Base-by-base conservation (phyloP, 192 early-diverging fungal species). In the Coemansia sp. region DNA sequence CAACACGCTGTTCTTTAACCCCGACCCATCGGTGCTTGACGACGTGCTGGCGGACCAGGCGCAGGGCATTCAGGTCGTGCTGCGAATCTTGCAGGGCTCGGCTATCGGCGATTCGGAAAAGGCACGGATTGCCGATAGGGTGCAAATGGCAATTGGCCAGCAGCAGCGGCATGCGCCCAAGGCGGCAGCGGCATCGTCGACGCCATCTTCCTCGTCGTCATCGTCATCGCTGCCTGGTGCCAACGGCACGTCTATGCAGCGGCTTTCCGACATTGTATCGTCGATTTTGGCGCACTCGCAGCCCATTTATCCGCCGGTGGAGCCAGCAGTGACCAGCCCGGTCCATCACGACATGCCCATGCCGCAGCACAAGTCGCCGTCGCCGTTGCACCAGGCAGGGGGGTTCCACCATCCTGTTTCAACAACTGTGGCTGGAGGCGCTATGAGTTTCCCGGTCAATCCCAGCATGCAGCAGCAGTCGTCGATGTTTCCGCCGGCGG, bases 61-160 rank as follows among this genome's bases (percentile, higher is more conserved):
- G 5, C 88, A 93, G 62, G 96, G 96, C 17, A 87, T 96, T 0
- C 79, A 87, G 23, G 63, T 96, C 17, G 77, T 97, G 14, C 90
- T 96, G 65, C 93, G 92, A 70, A 87, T 98, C 20, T 82, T 98
- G 17, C 81, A 88, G 11, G 86, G 89, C 31, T 84, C 78, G 17
- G 86, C 88, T 40, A 84, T 93, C 11, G 87, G 89, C 53, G 71
- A 83, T 8, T 80, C 85, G 3, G 93, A 97, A 58, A 86, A 88
- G 59, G 81, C 81, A 7, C 77, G 82, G 2, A 67, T 95, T 39
- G 92, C 89, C 14, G 92, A 94, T 28, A 45, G 72, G 17, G 44
- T 76, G 72, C 65, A 66, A 18, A 28, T 21, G 4, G 45, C 45
- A 1, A 12, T 47, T 10, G 21, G 26, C 45, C 11, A 15, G 11